Base-by-base conservation (phyloP, 495 filamentous ascomycete genomes). In the Lindgomyces ingoldianus region DNA sequence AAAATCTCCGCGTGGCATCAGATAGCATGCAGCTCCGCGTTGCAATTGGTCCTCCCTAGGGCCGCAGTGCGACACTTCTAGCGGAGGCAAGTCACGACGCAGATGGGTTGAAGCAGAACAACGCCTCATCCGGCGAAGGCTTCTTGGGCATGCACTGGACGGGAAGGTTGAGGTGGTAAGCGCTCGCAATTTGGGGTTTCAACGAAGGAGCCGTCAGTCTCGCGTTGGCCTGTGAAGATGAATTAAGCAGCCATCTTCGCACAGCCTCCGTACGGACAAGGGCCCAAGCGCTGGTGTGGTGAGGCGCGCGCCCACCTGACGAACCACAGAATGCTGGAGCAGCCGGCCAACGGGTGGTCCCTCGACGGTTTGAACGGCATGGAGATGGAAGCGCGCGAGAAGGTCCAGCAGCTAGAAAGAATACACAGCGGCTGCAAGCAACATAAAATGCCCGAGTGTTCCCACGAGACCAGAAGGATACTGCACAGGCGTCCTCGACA, bases 371-470 rank as follows among this genome's bases (percentile, higher is more conserved):
- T n/a, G 11, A 39, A 52, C 59, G 45, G 47, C 67, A 16, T 53
- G 56, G 41, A 42, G 21, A 52, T 54, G 68, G 68, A 64, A 65
- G 64, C 68, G 68, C 68, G 68, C 68, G 68, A 68, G 64, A 60
- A 64, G 53, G 30, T n/a, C 3, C 18, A 30, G 57, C 56, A 53
- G 24, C 33, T 46, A 57, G 27, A 56, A 48, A 53, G 16, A 50
- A 62, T 61, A 62, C 50, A 55, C 56, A 62, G 68, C 68, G 68
- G 64, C 45, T 71, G 60, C 49, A 62, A 18, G 51, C 62, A 64
- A 39, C 56, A 70, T 70, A 70, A 67, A 70, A 49, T 57, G 55
- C 1, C 33, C 25, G 30, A 46, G 10, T 19, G 62, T 53, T 53
- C 54, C 62, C 65, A 54, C 61, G 48, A 59, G 57, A 42, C 14